phyloP scores from a whole-genome alignment of 2,329 filamentous ascomycete species.

The Aureobasidium sp. region DNA sequence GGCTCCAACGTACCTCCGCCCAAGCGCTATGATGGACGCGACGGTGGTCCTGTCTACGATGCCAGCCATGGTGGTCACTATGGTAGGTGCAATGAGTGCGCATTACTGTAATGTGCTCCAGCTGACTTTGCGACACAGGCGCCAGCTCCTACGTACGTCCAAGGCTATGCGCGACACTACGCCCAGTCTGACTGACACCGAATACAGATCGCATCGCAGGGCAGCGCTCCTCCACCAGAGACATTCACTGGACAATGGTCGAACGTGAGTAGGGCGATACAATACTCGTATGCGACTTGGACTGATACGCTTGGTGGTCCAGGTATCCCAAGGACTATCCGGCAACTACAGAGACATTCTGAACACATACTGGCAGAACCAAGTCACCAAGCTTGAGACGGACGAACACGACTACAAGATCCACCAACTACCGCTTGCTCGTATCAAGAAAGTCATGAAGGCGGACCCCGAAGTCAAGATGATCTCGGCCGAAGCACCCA shows the following conservation, averaged over 20 bases:
- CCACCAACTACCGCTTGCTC: conserved; percentile 90
- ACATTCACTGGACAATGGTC: conserved; percentile 92
- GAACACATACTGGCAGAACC: conserved; percentile 98
- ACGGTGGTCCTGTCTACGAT: conserved; percentile 44
- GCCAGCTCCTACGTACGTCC: conserved; percentile 60
- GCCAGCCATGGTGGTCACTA: conserved; percentile 43
- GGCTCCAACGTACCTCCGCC: conserved; percentile 29
- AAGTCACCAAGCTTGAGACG: conserved; percentile 88
- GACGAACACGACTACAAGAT: conserved; percentile 98
- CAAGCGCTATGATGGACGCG: conserved; percentile 43
- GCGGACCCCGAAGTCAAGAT: conserved; percentile 99
- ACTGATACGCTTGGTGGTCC: conserved; percentile 8
- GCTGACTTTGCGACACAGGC: conserved; percentile 38
- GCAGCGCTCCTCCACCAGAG: conserved; percentile 80
- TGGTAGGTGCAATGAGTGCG: conserved; percentile 29
- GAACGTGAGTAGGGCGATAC: conserved; percentile 57
- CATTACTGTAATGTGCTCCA: not conserved
- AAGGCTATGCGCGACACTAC: conserved; percentile 13
- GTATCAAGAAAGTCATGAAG: conserved; percentile 99
- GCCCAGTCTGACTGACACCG: conserved; percentile 9
- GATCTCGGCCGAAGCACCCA: conserved; percentile 97
- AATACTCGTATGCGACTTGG: not conserved
- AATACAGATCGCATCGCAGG: conserved; percentile 73
- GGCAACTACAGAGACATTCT: conserved; percentile 94
- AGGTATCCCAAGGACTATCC: conserved; percentile 92